phyloP scores from a whole-genome alignment of 129 eudicot genomes.

The Lactuca saligna region DNA sequence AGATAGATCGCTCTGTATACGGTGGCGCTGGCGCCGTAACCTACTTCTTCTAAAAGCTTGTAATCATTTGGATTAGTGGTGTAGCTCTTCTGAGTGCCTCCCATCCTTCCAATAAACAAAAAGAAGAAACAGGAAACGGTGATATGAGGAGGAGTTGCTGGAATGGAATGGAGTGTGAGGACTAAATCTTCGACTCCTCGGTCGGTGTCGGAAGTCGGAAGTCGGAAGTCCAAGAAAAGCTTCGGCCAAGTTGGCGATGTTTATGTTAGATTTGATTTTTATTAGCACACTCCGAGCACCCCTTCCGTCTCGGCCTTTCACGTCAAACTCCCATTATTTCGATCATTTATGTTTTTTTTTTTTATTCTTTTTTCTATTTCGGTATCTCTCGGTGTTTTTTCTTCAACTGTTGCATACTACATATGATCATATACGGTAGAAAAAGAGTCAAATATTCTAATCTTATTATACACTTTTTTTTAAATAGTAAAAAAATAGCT shows the following conservation, averaged over 20 bases:
- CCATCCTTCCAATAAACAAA: conserved; percentile 31
- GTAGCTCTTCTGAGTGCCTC: conserved; percentile 45
- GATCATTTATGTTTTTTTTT: neutral
- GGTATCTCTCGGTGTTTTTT: neutral
- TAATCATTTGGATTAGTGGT: conserved; percentile 67
- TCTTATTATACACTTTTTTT: too few relatives aligned
- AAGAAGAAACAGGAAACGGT: neutral
- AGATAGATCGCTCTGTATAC: conserved; percentile 86
- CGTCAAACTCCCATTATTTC: conserved; percentile 20
- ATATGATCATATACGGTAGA: neutral
- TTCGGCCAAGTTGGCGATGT: conserved; percentile 28
- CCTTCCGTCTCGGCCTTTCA: conserved; percentile 17
- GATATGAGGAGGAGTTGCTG: conserved; percentile 28
- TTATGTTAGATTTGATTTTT: conserved; percentile 33
- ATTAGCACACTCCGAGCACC: conserved; percentile 23
- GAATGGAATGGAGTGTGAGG: conserved; percentile 14
- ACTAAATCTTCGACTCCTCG: neutral
- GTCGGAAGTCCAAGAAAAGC: conserved; percentile 12
- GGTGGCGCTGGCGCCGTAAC: conserved; percentile 92
- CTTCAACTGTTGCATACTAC: neutral
- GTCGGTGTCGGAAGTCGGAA: conserved; percentile 9
- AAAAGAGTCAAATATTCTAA: too few relatives aligned
- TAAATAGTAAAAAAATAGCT: too few relatives aligned
- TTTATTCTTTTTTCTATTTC: neutral
- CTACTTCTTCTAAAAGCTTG: conserved; percentile 83